A percentile compares a stretch with the other conserved stretches of the same genome.
Evolutionary conservation across 1,284 basidiomycete species (phyloP).

Genomic region (Takashimella tepidaria): DNA sequence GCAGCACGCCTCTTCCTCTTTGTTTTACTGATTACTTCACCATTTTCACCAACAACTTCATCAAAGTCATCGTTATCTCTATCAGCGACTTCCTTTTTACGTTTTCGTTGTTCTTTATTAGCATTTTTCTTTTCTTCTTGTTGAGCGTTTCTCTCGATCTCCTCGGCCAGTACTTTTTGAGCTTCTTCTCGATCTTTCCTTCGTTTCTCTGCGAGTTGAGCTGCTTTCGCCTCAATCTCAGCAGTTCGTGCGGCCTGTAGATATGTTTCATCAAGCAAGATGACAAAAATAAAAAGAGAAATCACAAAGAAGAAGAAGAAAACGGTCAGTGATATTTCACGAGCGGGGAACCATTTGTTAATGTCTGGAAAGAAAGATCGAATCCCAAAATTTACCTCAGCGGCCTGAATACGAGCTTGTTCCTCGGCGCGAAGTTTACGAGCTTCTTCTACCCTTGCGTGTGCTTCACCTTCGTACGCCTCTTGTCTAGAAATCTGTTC

Average conservation of each 20-base stretch:
- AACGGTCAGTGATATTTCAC: no score
- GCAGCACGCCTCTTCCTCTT: slow-evolving; percentile 28
- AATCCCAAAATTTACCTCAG: slow-evolving; percentile 27
- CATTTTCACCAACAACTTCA: slow-evolving; percentile 22
- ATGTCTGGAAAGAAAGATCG: no score
- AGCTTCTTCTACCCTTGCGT: slow-evolving; percentile 68
- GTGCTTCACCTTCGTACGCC: slow-evolving; percentile 66
- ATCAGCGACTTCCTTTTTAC: slow-evolving; percentile 38
- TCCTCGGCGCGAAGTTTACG: slow-evolving; percentile 49
- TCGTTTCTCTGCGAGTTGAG: slow-evolving; percentile 67
- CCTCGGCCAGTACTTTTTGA: slow-evolving; percentile 53
- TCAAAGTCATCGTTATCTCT: no score
- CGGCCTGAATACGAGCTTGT: slow-evolving; percentile 42
- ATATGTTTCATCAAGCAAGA: no score
- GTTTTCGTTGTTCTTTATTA: slow-evolving; percentile 35
- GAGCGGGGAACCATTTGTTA: slow-evolving; percentile 49
- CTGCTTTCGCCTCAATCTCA: slow-evolving; percentile 56
- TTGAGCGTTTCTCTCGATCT: slow-evolving; percentile 41
- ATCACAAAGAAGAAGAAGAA: no score
- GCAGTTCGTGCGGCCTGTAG: slow-evolving; percentile 29
- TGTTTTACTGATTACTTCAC: slow-evolving; percentile 15
- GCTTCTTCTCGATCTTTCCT: slow-evolving; percentile 69
- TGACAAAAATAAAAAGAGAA: no score
- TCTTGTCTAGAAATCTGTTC: slow-evolving; percentile 69
- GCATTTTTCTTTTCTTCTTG: slow-evolving; percentile 44